These are phyloP conservation scores for Cordyceps pruinosa DNA, from an alignment of 2,329 filamentous ascomycete genomes.

Conservation along the genomic window DNA sequence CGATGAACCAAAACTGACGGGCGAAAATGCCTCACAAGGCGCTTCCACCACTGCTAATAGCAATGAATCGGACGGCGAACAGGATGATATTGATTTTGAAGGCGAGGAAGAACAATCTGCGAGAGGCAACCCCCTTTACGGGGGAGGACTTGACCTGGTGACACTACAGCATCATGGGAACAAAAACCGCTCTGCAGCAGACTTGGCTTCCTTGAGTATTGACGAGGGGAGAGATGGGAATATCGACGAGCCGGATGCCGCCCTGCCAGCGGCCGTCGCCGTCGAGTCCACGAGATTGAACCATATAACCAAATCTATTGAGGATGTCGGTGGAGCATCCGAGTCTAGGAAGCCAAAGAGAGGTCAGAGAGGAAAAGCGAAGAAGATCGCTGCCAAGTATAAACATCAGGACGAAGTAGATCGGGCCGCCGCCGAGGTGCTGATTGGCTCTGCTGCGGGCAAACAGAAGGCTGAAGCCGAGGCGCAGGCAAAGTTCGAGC, in stretches of 20 bases:
- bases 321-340: slow-evolving; percentile 2
- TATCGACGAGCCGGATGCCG: not conserved
- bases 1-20: not conserved
- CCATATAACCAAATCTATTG: not conserved
- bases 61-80: not conserved
- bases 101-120: slow-evolving; percentile 17
- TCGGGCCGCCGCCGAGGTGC: slow-evolving; percentile 68
- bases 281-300: slow-evolving; percentile 16
- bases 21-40: not conserved
- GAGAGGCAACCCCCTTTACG: slow-evolving; percentile 12
- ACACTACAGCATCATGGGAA: not conserved
- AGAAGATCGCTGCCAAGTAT: slow-evolving; percentile 85
- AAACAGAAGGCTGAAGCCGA: slow-evolving; percentile 63
- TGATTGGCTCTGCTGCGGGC: slow-evolving; percentile 72
- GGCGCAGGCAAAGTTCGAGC: slow-evolving; percentile 56
- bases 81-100: slow-evolving; percentile 14
- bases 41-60: not conserved
- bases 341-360: slow-evolving; percentile 50
- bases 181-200: not conserved
- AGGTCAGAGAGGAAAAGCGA: slow-evolving; percentile 74
- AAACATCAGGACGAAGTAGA: slow-evolving; percentile 94
- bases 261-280: slow-evolving; percentile 13
- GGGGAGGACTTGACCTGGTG: not conserved
- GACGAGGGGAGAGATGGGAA: not conserved
- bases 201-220: not conserved